Conservation (phyloP, 2,329 filamentous ascomycete genomes). For the Aureobasidium sp. region DNA sequence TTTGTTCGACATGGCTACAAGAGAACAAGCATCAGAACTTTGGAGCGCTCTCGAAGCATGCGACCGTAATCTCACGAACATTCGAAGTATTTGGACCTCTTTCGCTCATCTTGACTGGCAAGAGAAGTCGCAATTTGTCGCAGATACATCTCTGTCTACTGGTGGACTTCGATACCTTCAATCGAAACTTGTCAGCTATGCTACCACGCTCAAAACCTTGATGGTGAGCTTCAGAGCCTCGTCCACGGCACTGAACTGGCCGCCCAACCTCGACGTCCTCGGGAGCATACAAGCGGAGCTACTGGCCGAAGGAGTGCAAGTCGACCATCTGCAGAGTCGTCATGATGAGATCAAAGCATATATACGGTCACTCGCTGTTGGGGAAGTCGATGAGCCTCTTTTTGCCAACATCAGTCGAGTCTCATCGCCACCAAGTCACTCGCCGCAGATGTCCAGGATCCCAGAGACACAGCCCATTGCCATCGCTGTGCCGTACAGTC, state of each 20-base stretch:
- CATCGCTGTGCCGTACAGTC: not conserved
- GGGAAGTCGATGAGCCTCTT: not conserved
- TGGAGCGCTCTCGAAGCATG: slow-evolving; percentile 16
- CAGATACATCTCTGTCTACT: not conserved
- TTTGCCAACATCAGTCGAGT: not conserved
- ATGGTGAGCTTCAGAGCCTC: not conserved
- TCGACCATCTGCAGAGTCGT: not conserved
- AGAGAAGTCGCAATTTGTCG: not conserved
- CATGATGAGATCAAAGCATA: slow-evolving; percentile 13
- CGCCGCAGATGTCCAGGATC: not conserved
- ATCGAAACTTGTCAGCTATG: slow-evolving; percentile 1
- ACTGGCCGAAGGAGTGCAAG: slow-evolving; percentile 5
- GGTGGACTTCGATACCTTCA: not conserved
- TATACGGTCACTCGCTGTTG: not conserved
- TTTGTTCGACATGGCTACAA: slow-evolving; percentile 3
- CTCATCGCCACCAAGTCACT: not conserved
- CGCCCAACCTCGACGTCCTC: slow-evolving; percentile 5
- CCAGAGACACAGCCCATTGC: not conserved
- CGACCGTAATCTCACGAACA: not conserved
- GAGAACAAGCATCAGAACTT: slow-evolving; percentile 4
- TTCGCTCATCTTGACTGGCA: not conserved
- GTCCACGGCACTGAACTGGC: slow-evolving; percentile 3
- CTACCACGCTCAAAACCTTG: not conserved
- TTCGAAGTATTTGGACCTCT: not conserved
- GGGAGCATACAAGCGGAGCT: slow-evolving; percentile 3